These are phyloP conservation scores for Shiraia sp. DNA, from an alignment of 2,329 filamentous ascomycete species.

Conservation along the genomic window DNA sequence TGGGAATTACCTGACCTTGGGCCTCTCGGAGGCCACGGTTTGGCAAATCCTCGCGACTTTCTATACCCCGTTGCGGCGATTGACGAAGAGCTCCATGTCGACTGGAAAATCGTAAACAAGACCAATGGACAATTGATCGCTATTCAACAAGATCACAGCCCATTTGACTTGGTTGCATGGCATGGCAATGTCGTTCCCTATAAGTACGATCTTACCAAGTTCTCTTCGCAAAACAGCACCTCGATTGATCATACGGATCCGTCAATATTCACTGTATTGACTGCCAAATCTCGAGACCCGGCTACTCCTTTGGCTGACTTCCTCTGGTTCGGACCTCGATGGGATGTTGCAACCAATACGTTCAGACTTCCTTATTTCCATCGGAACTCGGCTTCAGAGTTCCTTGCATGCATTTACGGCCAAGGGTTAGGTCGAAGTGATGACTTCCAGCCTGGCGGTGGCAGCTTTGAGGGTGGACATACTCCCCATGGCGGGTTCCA, in stretches of 20 bases:
- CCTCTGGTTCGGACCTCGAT: conserved; percentile 45
- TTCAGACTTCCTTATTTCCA: conserved; percentile 47
- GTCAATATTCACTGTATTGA: conserved; percentile 44
- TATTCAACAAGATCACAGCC: conserved; percentile 45
- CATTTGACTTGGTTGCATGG: conserved; percentile 51
- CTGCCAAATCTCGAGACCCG: conserved; percentile 43
- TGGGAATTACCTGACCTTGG: conserved; percentile 48
- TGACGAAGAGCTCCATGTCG: conserved; percentile 40
- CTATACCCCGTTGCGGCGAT: conserved; percentile 44
- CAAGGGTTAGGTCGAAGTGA: conserved; percentile 46
- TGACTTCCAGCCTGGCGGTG: conserved; percentile 48
- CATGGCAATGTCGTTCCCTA: conserved; percentile 52
- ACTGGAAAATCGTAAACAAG: conserved; percentile 43
- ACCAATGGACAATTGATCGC: conserved; percentile 38
- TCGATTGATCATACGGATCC: conserved; percentile 47
- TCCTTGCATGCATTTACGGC: conserved; percentile 44
- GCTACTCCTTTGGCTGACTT: conserved; percentile 43
- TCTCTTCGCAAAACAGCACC: conserved; percentile 44
- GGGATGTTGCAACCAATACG: conserved; percentile 45
- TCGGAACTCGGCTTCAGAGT: conserved; percentile 45
- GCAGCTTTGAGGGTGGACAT: conserved; percentile 43
- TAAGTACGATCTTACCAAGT: conserved; percentile 61
- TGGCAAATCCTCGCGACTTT: conserved; percentile 47
- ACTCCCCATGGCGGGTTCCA: conserved; percentile 47
- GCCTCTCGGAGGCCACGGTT: conserved; percentile 45